Percentiles rank a stretch among this genome's conserved stretches.
These are phyloP conservation scores for Acacia melanoxylon DNA, from an alignment of 306 rosid genomes.

Conservation along the genomic window DNA sequence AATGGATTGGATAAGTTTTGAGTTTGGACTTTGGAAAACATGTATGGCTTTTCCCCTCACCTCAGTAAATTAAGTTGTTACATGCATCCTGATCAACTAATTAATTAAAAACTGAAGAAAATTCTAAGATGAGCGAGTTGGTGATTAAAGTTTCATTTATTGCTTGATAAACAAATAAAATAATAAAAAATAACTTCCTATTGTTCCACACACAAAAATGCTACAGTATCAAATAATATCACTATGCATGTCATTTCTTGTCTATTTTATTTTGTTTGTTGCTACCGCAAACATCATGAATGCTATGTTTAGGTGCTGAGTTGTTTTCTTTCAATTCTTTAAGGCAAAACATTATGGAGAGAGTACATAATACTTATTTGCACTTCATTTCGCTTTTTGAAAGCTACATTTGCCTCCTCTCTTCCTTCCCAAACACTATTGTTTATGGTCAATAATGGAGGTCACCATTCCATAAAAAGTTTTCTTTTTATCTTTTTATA, in stretches of 20 bases:
- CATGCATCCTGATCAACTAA: slow-evolving; percentile 16
- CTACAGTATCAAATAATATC: not conserved
- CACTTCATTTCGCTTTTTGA: not conserved
- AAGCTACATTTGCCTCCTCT: not conserved
- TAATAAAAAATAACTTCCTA: not conserved
- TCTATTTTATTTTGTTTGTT: not conserved
- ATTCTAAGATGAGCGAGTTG: not conserved
- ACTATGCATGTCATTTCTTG: not conserved
- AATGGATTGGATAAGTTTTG: not conserved
- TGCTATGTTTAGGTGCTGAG: slow-evolving; percentile 28
- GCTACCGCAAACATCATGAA: not conserved
- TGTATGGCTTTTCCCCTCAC: not conserved
- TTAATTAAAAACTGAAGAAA: not conserved
- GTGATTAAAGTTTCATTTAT: not conserved
- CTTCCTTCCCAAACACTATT: not conserved
- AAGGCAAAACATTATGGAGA: not conserved
- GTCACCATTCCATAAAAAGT: not conserved
- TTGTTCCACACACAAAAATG: not conserved
- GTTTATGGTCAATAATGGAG: slow-evolving; percentile 10
- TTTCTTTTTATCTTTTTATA: not conserved
- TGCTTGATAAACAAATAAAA: not conserved
- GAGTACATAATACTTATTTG: not conserved
- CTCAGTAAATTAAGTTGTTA: slow-evolving; percentile 2
- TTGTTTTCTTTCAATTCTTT: slow-evolving; percentile 32
- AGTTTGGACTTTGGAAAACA: not conserved